Evolutionary conservation across 2,329 filamentous ascomycete genomes (phyloP).

Genomic region (Aspergillus caelatus): DNA sequence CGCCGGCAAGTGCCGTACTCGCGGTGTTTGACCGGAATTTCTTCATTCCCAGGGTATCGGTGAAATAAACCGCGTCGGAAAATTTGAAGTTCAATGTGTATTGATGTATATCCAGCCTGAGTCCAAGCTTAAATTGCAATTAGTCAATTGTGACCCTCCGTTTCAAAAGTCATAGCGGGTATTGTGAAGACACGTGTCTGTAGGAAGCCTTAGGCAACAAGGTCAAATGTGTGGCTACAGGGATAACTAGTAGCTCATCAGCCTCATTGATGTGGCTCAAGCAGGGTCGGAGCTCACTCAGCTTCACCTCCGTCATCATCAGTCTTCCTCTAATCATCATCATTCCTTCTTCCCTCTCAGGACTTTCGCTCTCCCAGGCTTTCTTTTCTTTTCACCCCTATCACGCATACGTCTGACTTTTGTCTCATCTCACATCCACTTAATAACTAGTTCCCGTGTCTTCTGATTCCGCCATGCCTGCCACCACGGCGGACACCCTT

Average conservation of each 20-base stretch:
- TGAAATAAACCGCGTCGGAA: not conserved
- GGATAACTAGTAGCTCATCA: not conserved
- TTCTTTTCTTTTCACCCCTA: not conserved
- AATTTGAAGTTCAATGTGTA: not conserved
- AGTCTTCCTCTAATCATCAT: not conserved
- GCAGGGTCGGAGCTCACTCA: not conserved
- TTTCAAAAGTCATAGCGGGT: not conserved
- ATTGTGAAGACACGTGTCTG: not conserved
- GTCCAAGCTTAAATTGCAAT: not conserved
- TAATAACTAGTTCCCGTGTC: constrained; percentile 3
- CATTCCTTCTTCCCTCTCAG: not conserved
- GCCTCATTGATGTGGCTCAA: not conserved
- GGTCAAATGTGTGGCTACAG: not conserved
- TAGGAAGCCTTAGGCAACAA: not conserved
- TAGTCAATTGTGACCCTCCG: not conserved
- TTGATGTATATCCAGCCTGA: not conserved
- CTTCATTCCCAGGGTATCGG: not conserved
- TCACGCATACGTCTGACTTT: not conserved
- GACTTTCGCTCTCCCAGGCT: not conserved
- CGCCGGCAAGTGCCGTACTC: not conserved
- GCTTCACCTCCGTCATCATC: constrained; percentile 2
- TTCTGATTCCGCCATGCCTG: constrained; percentile 70
- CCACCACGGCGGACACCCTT: constrained; percentile 94
- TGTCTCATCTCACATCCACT: not conserved
- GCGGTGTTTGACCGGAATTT: not conserved